These are phyloP conservation scores for Pleurotus citrinopileatus DNA, from an alignment of 768 basidiomycete genomes.

Conservation along the genomic window DNA sequence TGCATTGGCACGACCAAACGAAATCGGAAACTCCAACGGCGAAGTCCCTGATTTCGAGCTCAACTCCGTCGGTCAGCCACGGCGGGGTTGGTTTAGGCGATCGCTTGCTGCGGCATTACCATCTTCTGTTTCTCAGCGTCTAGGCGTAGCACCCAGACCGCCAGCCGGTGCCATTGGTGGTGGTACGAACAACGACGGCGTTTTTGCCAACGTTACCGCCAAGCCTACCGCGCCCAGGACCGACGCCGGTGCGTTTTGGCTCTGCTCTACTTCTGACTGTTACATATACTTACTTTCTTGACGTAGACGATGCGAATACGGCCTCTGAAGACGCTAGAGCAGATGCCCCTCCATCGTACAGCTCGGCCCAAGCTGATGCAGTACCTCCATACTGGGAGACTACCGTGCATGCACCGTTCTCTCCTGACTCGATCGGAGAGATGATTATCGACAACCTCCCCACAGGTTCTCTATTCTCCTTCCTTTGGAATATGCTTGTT, in stretches of 20 bases:
- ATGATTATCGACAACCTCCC: conserved; percentile 90
- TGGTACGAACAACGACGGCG: conserved; percentile 80
- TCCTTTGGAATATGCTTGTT: conserved; percentile 90
- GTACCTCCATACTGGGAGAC: conserved; percentile 98
- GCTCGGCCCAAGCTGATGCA: conserved; percentile 89
- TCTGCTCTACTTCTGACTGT: conserved; percentile 14
- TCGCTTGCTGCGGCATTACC: conserved; percentile 59
- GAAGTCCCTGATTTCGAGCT: conserved; percentile 49
- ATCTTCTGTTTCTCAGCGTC: conserved; percentile 39
- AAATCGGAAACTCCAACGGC: conserved; percentile 75
- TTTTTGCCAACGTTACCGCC: conserved; percentile 93
- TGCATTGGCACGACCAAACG: conserved; percentile 62
- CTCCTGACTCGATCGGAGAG: conserved; percentile 63
- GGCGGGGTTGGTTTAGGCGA: conserved; percentile 51
- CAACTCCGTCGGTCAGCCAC: conserved; percentile 28
- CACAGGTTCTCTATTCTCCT: conserved; percentile 78
- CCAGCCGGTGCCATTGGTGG: conserved; percentile 54
- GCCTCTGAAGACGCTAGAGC: conserved; percentile 83
- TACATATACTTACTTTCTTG: background rate
- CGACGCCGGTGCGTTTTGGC: conserved; percentile 51
- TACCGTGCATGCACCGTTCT: conserved; percentile 86
- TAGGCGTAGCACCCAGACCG: conserved; percentile 38
- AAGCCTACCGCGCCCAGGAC: conserved; percentile 67
- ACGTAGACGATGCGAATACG: conserved; percentile 56
- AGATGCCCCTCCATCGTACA: conserved; percentile 90